Conservation (phyloP, 73 alveolate genomes). For the Paramecium biaurelia region DNA sequence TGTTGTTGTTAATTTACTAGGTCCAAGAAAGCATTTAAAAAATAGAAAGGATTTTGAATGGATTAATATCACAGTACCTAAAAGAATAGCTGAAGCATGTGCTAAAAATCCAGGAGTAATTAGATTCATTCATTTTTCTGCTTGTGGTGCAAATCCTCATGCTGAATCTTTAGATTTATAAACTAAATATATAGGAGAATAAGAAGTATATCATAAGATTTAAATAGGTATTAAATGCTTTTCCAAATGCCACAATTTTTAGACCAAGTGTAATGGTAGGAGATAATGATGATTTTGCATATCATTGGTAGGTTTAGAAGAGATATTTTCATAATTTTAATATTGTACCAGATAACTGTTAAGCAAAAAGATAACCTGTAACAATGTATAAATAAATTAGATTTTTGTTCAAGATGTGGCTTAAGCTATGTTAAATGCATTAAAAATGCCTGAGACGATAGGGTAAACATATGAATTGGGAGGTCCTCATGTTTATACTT, state of each 20-base stretch:
- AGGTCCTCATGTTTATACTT: slow-evolving; percentile 73
- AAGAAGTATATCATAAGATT: slow-evolving; percentile 27
- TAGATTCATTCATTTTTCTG: slow-evolving; percentile 71
- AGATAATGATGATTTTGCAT: slow-evolving; percentile 61
- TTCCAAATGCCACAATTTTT: slow-evolving; percentile 69
- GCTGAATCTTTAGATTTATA: slow-evolving; percentile 54
- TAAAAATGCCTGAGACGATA: slow-evolving; percentile 66
- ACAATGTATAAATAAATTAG: background rate
- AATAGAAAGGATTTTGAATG: slow-evolving; percentile 56
- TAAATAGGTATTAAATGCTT: slow-evolving; percentile 44
- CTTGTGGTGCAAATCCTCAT: slow-evolving; percentile 66
- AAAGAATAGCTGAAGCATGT: slow-evolving; percentile 69
- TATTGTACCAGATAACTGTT: slow-evolving; percentile 69
- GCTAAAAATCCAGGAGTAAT: slow-evolving; percentile 65
- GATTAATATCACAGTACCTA: slow-evolving; percentile 64
- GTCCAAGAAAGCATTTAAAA: slow-evolving; percentile 58
- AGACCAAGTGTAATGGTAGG: slow-evolving; percentile 72
- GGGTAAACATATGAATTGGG: slow-evolving; percentile 73
- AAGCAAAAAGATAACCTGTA: slow-evolving; percentile 67
- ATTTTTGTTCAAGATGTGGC: slow-evolving; percentile 68
- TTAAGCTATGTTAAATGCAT: slow-evolving; percentile 59
- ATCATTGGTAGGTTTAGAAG: slow-evolving; percentile 57
- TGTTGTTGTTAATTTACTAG: slow-evolving; percentile 69
- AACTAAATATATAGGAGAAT: slow-evolving; percentile 70
- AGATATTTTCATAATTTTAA: slow-evolving; percentile 53